These are phyloP conservation scores for Leccinum pellstonianum DNA, from an alignment of 768 basidiomycete genomes.

Conservation along the genomic window DNA sequence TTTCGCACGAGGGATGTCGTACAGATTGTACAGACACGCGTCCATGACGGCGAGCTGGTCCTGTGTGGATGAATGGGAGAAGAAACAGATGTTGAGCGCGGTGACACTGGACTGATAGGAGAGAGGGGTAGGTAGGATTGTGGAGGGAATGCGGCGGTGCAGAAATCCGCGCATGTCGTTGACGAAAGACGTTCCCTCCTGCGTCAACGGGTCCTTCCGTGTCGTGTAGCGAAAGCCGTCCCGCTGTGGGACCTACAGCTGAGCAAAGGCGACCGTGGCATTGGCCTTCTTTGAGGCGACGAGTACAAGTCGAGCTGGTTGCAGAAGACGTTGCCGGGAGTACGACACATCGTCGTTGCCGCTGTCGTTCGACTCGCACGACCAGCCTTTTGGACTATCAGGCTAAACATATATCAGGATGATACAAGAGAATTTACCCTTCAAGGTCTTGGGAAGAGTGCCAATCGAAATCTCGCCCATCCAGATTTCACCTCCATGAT, in stretches of 20 bases:
- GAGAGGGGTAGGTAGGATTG: conserved; percentile 66
- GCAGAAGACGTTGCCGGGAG: conserved; percentile 63
- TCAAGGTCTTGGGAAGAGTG: conserved; percentile 31
- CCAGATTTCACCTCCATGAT: too few relatives aligned
- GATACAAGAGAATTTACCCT: too few relatives aligned
- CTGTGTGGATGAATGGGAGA: conserved; percentile 61
- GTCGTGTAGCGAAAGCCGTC: conserved; percentile 40
- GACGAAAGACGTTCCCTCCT: conserved; percentile 14
- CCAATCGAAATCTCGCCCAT: too few relatives aligned
- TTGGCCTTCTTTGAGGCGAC: conserved; percentile 55
- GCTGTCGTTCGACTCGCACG: conserved; percentile 17
- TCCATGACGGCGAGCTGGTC: conserved; percentile 77
- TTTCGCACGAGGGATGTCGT: conserved; percentile 65
- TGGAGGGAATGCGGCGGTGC: conserved; percentile 45
- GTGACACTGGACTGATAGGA: conserved; percentile 45
- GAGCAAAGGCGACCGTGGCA: conserved; percentile 48
- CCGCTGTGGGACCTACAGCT: conserved; percentile 35
- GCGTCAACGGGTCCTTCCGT: conserved; percentile 23
- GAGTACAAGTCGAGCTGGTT: conserved; percentile 70
- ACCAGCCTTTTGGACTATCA: conserved; percentile 1
- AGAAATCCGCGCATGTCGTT: conserved; percentile 53
- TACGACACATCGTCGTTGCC: conserved; percentile 41
- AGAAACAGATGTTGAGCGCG: conserved; percentile 48
- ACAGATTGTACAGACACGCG: conserved; percentile 63
- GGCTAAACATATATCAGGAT: too few relatives aligned